phyloP scores from a whole-genome alignment of 805 yeast species.

The Hyphopichia homilentoma region DNA sequence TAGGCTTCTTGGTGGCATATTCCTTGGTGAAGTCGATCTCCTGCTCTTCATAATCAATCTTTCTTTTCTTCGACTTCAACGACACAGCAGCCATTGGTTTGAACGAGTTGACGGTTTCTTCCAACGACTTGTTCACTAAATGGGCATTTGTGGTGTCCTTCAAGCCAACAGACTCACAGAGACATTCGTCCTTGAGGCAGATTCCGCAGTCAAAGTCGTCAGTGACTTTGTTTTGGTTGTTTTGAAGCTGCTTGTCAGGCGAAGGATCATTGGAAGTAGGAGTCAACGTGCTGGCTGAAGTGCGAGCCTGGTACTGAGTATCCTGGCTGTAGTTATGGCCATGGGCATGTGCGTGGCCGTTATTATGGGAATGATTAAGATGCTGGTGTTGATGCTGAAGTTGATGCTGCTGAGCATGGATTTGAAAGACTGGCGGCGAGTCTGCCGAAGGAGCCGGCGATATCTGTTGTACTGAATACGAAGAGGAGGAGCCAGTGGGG shows the following conservation, averaged over 20 bases:
- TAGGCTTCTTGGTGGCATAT: constrained; percentile 29
- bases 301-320: constrained; percentile 2
- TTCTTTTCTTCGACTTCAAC: constrained; percentile 35
- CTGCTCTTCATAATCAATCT: constrained; percentile 8
- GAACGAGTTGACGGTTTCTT: constrained; percentile 39
- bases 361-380: background rate
- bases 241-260: constrained; percentile 8
- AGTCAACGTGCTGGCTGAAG: constrained; percentile 8
- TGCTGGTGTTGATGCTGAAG: constrained; percentile 1
- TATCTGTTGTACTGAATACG: constrained; percentile 42
- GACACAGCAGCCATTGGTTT: constrained; percentile 69
- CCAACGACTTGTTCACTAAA: constrained; percentile 12
- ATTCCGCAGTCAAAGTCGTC: constrained; percentile 53
- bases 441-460: constrained; percentile 53
- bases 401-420: constrained; percentile 4
- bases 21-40: constrained; percentile 60
- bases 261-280: constrained; percentile 11
- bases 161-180: constrained; percentile 55
- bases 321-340: constrained; percentile 2
- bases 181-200: constrained; percentile 66
- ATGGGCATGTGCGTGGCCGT: background rate
- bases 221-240: constrained; percentile 3
- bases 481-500: constrained; percentile 14
- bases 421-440: constrained; percentile 34
- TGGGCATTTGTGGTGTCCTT: constrained; percentile 14